Base-by-base conservation (phyloP, 257 asterid species). In the Fraxinus excelsior region DNA sequence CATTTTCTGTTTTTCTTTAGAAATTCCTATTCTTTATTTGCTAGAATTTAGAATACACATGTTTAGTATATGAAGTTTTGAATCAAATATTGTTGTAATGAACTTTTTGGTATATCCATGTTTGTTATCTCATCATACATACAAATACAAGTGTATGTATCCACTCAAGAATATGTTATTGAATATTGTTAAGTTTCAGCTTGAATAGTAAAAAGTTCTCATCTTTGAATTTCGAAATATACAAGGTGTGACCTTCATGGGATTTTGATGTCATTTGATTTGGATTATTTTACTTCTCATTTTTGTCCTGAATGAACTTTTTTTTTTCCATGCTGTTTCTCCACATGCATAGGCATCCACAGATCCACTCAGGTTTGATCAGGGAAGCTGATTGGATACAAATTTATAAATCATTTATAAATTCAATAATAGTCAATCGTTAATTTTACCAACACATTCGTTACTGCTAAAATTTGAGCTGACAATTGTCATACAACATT, bases 91-190 rank as follows among this genome's bases (percentile, higher is more conserved):
- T 64, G 56, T 35, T 23, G 12, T n/a, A 56, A 7, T 7, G 31
- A 67, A 62, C 46, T 79, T 58, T 34, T 51, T 31, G 21, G 35
- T 44, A 38, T 49, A 14, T 23, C 74, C 26, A 37, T 42, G 69
- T 73, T 72, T 51, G 56, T 60, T 58, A 40, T 74, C 77, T 44
- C 29, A 67, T 31, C 58, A 51, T 80, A 18, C 46, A 78, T 13
- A 46, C 21, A 18, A 4, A 46, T 14, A 46, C 21, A 46, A 46
- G n/a, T 14, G 26, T 7, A n/a, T 56, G 65, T n/a, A n/a, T 56
- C 65, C 10, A 7, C 65, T 56, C 65, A 53, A 53, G 65, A 56
- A 56, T n/a, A 56, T 7, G 11, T 19, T 16, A 6, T 19, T 51
- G 64, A 53, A 14, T 51, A 18, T 19, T 19, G 23, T 4, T 18